Conservation (phyloP, 352 stramenopile species). For the Phytopythium kandeliae region DNA sequence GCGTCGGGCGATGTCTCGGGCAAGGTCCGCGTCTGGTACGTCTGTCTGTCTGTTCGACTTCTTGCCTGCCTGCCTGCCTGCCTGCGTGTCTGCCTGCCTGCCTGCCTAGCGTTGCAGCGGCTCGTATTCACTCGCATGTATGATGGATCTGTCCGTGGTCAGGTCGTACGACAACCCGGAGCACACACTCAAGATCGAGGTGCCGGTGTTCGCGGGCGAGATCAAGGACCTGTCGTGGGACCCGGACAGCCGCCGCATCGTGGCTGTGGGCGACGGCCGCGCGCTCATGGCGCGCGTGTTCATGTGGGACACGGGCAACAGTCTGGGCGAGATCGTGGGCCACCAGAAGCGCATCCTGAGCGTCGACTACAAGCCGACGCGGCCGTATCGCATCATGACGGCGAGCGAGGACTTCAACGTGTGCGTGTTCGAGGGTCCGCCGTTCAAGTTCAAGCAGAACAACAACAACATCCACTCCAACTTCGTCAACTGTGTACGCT, state of each 20-base stretch:
- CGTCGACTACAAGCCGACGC: slow-evolving; percentile 90
- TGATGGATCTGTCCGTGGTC: no score
- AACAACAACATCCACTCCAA: slow-evolving; percentile 92
- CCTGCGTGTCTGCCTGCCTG: no score
- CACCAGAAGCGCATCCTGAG: slow-evolving; percentile 93
- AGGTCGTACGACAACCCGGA: slow-evolving; percentile 95
- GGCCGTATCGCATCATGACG: slow-evolving; percentile 95
- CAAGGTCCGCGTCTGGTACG: slow-evolving; percentile 92
- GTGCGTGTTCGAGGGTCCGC: slow-evolving; percentile 93
- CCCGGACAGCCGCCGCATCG: slow-evolving; percentile 93
- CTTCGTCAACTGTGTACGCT: slow-evolving; percentile 95
- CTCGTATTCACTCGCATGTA: no score
- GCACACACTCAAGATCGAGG: slow-evolving; percentile 94
- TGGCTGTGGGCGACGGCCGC: slow-evolving; percentile 84
- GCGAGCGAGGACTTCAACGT: slow-evolving; percentile 94
- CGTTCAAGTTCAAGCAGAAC: slow-evolving; percentile 95
- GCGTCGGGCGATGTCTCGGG: slow-evolving; percentile 86
- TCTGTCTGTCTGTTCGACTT: not conserved
- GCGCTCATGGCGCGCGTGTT: slow-evolving; percentile 84
- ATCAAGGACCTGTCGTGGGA: slow-evolving; percentile 96
- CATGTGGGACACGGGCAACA: slow-evolving; percentile 97
- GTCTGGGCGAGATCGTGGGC: slow-evolving; percentile 90
- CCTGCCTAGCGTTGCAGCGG: no score
- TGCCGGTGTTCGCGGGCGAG: slow-evolving; percentile 83
- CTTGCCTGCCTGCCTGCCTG: no score